phyloP scores from a whole-genome alignment of 225 moss, liverwort and hornwort species.

The Polytrichum formosum region DNA sequence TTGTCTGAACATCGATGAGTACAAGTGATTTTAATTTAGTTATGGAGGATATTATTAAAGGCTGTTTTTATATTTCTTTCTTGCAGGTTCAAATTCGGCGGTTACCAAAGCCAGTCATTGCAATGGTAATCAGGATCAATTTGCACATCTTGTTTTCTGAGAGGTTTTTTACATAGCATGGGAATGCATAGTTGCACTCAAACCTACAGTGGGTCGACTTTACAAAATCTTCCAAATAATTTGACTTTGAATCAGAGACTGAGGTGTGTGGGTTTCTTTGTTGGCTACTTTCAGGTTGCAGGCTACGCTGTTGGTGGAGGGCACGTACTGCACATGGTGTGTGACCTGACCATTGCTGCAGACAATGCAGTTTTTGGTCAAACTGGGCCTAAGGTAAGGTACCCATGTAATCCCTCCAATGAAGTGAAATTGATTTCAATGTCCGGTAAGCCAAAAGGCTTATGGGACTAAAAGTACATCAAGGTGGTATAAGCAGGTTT shows the following conservation, averaged over 20 bases:
- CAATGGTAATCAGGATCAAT: conserved; percentile 54
- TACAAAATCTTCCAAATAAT: too few relatives aligned
- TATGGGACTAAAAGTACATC: too few relatives aligned
- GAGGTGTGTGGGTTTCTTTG: not conserved
- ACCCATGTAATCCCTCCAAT: not conserved
- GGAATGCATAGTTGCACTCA: too few relatives aligned
- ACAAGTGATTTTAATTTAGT: too few relatives aligned
- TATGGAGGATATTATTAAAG: too few relatives aligned
- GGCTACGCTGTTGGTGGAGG: conserved; percentile 99
- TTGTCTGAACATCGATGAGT: too few relatives aligned
- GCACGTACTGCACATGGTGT: conserved; percentile 92
- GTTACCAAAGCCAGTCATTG: conserved; percentile 95
- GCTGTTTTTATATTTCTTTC: conserved; percentile 12
- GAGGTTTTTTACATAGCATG: too few relatives aligned
- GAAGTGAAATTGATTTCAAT: not conserved
- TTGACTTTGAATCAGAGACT: too few relatives aligned
- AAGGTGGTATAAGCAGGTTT: too few relatives aligned
- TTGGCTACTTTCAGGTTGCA: conserved; percentile 57
- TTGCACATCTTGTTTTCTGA: too few relatives aligned
- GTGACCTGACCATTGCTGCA: conserved; percentile 96
- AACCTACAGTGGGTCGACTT: too few relatives aligned
- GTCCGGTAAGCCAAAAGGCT: too few relatives aligned
- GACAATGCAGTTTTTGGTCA: conserved; percentile 97
- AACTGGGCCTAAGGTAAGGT: conserved; percentile 85
- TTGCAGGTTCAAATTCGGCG: conserved; percentile 90